Evolutionary conservation across 805 yeast genomes (phyloP), one percentile per base, ranked within the genome.

Genomic region (Jamesozyma gamospora): DNA sequence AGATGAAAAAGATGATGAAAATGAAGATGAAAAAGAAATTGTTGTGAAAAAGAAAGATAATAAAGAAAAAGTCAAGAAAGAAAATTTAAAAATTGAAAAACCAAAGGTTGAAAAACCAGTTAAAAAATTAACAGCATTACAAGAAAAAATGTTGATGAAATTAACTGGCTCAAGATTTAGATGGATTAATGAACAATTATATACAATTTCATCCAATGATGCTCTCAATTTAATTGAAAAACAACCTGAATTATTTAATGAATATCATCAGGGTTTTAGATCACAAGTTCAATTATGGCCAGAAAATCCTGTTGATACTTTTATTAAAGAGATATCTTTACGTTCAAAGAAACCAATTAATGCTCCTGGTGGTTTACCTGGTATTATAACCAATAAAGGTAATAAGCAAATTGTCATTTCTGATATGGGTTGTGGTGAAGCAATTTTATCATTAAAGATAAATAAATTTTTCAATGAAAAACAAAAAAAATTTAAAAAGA

Each of bases 361-460:
- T 60, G 95, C 96, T 0, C 97, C 97, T 4, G 97, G 97, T 47
- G 97, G 96, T 2, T 70, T 88, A 40, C 96, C 96, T 1, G 94
- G 92, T 15, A 56, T 77, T 29, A 60, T 57, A 7, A 52, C 51
- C 14, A 18, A 24, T 5, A 12, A 27, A 6, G 14, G 14, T 27
- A 56, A 56, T 17, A 73, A 69, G 34, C 71, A 72, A 43, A 77
- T 90, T 28, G 86, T 82, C 3, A 73, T 92, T 43, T 96, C 97
- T 0, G 98, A 92, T 64, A 90, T 92, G 97, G 99, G 98, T 10
- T 92, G 98, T 61, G 99, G 98, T 41, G 98, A 92, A 62, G 98
- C 97, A 0, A 82, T 83, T 51, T 70, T 92, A 35, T 78, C 95
- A 1, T 61, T 69, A 30, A 83, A 86, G 50, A 71, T 84, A 37